A percentile compares a stretch with the other conserved stretches of the same genome.
phyloP scores from a whole-genome alignment of 768 basidiomycete species.

The Mycena chlorophos region DNA sequence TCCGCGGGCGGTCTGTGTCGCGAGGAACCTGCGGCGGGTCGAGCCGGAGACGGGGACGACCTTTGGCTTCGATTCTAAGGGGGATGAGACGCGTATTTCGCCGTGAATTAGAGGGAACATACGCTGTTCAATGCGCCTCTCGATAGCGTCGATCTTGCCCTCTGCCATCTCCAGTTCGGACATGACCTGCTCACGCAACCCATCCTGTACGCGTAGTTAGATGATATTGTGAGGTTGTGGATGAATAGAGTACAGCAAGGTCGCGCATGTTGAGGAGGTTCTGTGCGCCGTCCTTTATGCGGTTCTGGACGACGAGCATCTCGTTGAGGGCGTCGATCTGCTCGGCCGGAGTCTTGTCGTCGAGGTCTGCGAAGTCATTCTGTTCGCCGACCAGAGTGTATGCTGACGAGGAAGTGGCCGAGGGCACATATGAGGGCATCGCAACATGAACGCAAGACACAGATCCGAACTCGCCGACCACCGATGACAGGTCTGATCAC shows the following conservation, averaged over 20 bases:
- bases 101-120: constrained; percentile 24
- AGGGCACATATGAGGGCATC: constrained; percentile 25
- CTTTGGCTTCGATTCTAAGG: constrained; percentile 7
- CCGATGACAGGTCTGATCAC: not conserved
- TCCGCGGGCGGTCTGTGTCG: constrained; percentile 18
- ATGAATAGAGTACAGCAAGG: constrained; percentile 16
- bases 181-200: constrained; percentile 71
- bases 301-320: constrained; percentile 71
- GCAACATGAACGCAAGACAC: constrained; percentile 13
- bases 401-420: constrained; percentile 19
- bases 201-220: constrained; percentile 41
- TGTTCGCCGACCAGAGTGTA: constrained; percentile 21
- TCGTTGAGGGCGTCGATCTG: constrained; percentile 71
- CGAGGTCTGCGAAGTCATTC: constrained; percentile 41
- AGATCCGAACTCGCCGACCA: not conserved
- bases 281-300: constrained; percentile 91
- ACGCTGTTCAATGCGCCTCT: constrained; percentile 58
- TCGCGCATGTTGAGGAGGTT: constrained; percentile 70
- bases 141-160: constrained; percentile 68
- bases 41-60: constrained; percentile 11
- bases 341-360: constrained; percentile 45
- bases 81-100: not conserved
- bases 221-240: constrained; percentile 14
- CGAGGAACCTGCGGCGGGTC: constrained; percentile 18
- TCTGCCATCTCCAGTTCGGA: constrained; percentile 76